These are phyloP conservation scores for Cryptosporidium sp. DNA, from an alignment of 169 alveolate genomes.

Conservation along the genomic window DNA sequence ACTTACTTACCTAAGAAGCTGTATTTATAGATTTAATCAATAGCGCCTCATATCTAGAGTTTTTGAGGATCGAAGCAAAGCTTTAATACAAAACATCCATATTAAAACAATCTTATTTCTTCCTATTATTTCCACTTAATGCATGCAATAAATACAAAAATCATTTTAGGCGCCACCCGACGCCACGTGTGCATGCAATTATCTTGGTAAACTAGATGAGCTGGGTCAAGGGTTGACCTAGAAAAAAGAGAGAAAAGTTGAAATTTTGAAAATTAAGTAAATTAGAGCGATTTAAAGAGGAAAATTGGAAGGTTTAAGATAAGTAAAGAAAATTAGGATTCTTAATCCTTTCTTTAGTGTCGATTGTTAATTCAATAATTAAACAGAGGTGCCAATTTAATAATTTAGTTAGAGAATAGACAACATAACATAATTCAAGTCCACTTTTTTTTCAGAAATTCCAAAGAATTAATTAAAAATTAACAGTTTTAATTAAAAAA, in stretches of 20 bases:
- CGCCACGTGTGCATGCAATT: conserved; percentile 38
- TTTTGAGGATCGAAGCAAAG: neutral
- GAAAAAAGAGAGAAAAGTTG: neutral
- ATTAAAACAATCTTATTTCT: neutral
- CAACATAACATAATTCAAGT: neutral
- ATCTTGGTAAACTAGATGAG: neutral
- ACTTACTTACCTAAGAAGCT: neutral
- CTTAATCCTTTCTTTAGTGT: neutral
- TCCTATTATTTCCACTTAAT: neutral
- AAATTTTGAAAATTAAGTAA: neutral
- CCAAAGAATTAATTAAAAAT: neutral
- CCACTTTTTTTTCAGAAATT: neutral
- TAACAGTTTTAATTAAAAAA: neutral
- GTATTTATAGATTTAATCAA: neutral
- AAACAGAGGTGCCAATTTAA: neutral
- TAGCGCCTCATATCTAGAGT: neutral
- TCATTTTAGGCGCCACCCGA: conserved; percentile 9
- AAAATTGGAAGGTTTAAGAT: neutral
- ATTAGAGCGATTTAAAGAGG: neutral
- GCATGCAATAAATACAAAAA: neutral
- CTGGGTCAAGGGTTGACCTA: neutral
- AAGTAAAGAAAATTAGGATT: neutral
- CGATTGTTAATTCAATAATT: too few relatives aligned
- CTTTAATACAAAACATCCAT: neutral
- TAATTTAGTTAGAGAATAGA: neutral